A percentile compares a stretch with the other conserved stretches of the same genome.
These are phyloP conservation scores for Colletotrichum tabaci DNA, from an alignment of 2,329 filamentous ascomycete species.

Conservation along the genomic window DNA sequence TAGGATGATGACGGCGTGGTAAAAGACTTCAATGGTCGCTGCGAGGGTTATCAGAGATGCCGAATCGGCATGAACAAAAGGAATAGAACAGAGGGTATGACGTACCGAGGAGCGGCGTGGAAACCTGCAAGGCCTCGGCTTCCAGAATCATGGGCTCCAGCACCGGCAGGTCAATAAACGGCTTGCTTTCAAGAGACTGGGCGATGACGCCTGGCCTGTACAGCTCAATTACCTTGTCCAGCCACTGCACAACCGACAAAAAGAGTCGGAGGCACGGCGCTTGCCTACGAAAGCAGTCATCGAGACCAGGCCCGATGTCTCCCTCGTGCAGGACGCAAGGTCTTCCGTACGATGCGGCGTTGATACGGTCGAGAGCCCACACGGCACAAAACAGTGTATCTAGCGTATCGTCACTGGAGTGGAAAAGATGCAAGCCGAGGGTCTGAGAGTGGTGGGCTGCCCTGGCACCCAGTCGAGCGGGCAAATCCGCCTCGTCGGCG, in stretches of 20 bases:
- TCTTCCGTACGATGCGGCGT: conserved; percentile 72
- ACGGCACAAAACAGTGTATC: conserved; percentile 70
- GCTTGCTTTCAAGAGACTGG: conserved; percentile 53
- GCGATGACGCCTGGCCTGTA: conserved; percentile 65
- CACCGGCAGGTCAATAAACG: conserved; percentile 68
- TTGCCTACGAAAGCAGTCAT: conserved; percentile 65
- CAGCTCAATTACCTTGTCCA: conserved; percentile 72
- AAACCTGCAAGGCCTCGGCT: conserved; percentile 64
- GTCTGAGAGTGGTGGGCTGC: conserved; percentile 72
- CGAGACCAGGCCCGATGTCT: conserved; percentile 69
- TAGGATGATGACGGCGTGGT: conserved; percentile 75
- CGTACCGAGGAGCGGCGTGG: conserved; percentile 66
- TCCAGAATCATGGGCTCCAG: conserved; percentile 72
- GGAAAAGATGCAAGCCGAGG: conserved; percentile 67
- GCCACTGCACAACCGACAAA: conserved; percentile 66
- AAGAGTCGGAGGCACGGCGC: conserved; percentile 71
- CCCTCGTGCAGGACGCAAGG: conserved; percentile 73
- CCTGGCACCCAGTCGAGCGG: conserved; percentile 66
- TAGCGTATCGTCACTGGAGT: conserved; percentile 54
- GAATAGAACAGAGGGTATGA: background rate
- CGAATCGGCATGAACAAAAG: background rate
- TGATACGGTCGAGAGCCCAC: conserved; percentile 74
- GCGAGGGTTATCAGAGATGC: conserved; percentile 44
- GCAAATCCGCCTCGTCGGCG: conserved; percentile 68
- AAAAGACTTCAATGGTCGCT: conserved; percentile 75